Conservation (phyloP, 129 eudicot genomes). For the Pulicaria dysenterica region DNA sequence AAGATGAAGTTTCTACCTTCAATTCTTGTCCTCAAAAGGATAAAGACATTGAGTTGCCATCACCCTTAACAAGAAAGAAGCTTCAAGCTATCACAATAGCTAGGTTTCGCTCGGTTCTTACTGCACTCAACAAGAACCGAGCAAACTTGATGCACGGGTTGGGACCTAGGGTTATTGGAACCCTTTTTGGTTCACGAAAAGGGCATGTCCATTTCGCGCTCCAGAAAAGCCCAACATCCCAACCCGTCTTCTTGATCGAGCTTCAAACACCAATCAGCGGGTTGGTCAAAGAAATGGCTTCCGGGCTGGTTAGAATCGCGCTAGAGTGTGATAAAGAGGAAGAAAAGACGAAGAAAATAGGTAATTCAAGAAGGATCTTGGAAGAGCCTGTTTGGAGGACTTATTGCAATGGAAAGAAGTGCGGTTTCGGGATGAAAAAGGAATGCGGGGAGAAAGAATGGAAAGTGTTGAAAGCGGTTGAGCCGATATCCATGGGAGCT, state of each 20-base stretch:
- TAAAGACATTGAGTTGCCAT: conserved; percentile 31
- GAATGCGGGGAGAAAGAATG: conserved; percentile 73
- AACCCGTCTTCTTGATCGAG: conserved; percentile 70
- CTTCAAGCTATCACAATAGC: conserved; percentile 61
- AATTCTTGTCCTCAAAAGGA: conserved; percentile 24
- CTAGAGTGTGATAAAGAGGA: conserved; percentile 67
- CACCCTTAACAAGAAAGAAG: conserved; percentile 46
- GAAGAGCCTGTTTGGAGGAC: conserved; percentile 88
- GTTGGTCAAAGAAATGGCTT: conserved; percentile 80
- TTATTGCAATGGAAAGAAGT: conserved; percentile 74
- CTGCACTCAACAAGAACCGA: conserved; percentile 44
- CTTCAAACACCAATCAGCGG: conserved; percentile 73
- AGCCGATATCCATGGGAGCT: conserved; percentile 86
- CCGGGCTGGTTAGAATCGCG: conserved; percentile 79
- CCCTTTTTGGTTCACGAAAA: conserved; percentile 66
- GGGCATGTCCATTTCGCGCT: conserved; percentile 86
- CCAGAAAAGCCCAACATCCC: conserved; percentile 54
- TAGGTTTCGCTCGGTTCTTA: conserved; percentile 53
- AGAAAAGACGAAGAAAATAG: conserved; percentile 38
- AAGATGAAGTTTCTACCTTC: conserved; percentile 25
- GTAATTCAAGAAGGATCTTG: conserved; percentile 36
- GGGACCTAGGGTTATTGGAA: conserved; percentile 64
- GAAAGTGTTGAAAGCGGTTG: conserved; percentile 72
- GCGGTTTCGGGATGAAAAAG: conserved; percentile 62
- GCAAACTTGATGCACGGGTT: conserved; percentile 42